phyloP scores from a whole-genome alignment of 2,329 filamentous ascomycete genomes.

The Clonostachys byssicola region DNA sequence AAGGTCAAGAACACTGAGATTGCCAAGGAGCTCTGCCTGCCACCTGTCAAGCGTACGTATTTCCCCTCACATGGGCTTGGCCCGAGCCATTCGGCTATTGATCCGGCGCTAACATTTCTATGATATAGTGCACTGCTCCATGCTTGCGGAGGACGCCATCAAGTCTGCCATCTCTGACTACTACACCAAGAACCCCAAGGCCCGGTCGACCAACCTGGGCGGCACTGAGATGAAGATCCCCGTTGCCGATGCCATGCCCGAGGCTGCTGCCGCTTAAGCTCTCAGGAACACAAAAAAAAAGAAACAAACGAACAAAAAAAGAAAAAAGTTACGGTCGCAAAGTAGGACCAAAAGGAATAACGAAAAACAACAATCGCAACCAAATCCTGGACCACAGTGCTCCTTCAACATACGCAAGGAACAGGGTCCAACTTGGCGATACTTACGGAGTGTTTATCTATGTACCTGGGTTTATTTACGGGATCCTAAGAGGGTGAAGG shows the following conservation, averaged over 20 bases:
- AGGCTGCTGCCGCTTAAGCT: constrained; percentile 3
- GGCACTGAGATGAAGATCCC: constrained; percentile 48
- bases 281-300: neutral
- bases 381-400: neutral
- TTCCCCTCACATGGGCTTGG: constrained; percentile 1
- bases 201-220: constrained; percentile 66
- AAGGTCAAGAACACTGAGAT: constrained; percentile 97
- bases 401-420: neutral
- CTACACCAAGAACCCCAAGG: constrained; percentile 66
- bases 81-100: neutral
- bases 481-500: too few species aligned
- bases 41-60: constrained; percentile 77
- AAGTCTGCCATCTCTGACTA: constrained; percentile 88
- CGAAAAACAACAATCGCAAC: neutral
- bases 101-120: neutral
- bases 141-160: constrained; percentile 89
- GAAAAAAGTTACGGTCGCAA: neutral
- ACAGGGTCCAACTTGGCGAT: neutral
- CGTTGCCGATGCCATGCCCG: constrained; percentile 1
- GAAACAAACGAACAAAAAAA: neutral
- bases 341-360: neutral
- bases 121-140: constrained; percentile 75
- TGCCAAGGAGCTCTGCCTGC: constrained; percentile 88
- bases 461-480: neutral
- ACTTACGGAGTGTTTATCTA: neutral